These are phyloP conservation scores for Zymoseptoria crescenta DNA, from an alignment of 2,329 filamentous ascomycete species.

Conservation along the genomic window DNA sequence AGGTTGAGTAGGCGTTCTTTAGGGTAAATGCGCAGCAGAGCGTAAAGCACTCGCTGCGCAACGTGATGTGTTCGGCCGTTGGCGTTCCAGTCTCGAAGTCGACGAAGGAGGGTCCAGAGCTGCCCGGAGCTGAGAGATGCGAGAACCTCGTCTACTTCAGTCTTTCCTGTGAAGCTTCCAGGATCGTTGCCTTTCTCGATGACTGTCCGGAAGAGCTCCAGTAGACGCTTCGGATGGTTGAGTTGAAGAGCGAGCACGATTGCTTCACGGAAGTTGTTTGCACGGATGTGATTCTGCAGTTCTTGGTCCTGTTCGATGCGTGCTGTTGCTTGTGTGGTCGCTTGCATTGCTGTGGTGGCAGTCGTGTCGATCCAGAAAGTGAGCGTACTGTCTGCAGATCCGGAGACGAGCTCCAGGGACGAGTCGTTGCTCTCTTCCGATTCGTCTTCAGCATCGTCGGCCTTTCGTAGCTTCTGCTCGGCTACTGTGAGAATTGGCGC, in stretches of 20 bases:
- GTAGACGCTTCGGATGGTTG: conserved; percentile 83
- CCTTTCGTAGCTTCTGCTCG: conserved; percentile 6
- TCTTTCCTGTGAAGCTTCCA: conserved; percentile 56
- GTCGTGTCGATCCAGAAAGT: conserved; percentile 96
- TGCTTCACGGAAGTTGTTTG: conserved; percentile 82
- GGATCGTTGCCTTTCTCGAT: conserved; percentile 57
- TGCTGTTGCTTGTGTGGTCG: conserved; percentile 64
- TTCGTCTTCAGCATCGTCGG: conserved; percentile 23
- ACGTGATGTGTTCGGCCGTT: conserved; percentile 80
- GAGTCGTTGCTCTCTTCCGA: conserved; percentile 13
- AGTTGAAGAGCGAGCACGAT: conserved; percentile 87
- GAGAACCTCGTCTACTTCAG: conserved; percentile 72
- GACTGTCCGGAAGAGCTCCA: conserved; percentile 75
- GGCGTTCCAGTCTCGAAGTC: conserved; percentile 94
- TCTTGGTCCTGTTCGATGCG: conserved; percentile 91
- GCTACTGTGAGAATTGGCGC: conserved; percentile 19
- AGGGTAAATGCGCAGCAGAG: conserved; percentile 72
- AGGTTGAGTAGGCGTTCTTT: conserved; percentile 60
- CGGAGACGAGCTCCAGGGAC: conserved; percentile 72
- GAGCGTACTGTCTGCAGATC: conserved; percentile 83
- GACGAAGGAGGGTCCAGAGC: conserved; percentile 70
- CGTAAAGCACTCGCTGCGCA: conserved; percentile 75
- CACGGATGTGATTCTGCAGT: conserved; percentile 83
- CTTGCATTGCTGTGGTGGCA: conserved; percentile 64
- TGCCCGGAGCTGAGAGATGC: conserved; percentile 74